Conservation (phyloP, 495 filamentous ascomycete species). For the Penicillium fimorum region DNA sequence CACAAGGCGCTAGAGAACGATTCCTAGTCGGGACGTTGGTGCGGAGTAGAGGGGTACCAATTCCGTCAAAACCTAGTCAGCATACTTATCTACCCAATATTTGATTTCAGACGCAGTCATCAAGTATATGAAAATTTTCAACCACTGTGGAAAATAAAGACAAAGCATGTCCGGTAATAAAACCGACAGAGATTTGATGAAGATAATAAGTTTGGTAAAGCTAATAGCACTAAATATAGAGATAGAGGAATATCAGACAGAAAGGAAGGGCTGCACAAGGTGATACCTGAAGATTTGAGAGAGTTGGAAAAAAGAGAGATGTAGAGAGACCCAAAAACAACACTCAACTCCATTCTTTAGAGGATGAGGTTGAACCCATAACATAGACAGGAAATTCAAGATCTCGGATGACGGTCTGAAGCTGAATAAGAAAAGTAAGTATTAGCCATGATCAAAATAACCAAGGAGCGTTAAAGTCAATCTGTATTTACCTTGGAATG, state of each 20-base stretch:
- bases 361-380: neutral
- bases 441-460: neutral
- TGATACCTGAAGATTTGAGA: neutral
- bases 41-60: too few species aligned
- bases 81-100: too few species aligned
- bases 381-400: conserved; percentile 4
- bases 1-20: too few species aligned
- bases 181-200: neutral
- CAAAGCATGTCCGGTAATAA: neutral
- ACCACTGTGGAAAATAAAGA: neutral
- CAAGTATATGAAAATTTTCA: neutral
- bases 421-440: neutral
- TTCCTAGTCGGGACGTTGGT: too few species aligned
- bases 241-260: neutral
- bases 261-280: neutral
- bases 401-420: neutral
- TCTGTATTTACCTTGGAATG: neutral
- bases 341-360: neutral
- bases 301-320: neutral
- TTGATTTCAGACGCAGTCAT: too few species aligned
- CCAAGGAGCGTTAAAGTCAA: neutral
- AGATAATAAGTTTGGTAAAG: neutral
- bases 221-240: neutral
- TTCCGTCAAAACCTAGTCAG: too few species aligned
- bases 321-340: neutral